Evolutionary conservation across 2,329 filamentous ascomycete genomes (phyloP).

Genomic region (Stagonosporopsis chrysanthemi): DNA sequence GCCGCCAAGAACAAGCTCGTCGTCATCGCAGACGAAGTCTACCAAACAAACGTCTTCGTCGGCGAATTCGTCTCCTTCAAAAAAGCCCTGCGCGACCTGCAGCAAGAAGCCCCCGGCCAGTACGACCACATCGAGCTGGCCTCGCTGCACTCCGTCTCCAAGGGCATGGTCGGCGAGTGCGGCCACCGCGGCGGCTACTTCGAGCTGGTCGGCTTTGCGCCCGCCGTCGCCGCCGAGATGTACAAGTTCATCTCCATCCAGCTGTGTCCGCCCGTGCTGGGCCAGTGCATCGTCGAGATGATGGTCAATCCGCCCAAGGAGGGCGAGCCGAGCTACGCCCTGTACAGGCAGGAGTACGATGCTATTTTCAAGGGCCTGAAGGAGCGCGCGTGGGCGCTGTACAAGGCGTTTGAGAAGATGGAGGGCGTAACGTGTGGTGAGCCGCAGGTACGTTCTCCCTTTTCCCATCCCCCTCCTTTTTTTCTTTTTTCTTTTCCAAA

Average conservation of each 20-base stretch:
- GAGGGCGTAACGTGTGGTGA: constrained; percentile 91
- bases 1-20: constrained; percentile 86
- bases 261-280: constrained; percentile 92
- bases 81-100: constrained; percentile 80
- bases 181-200: constrained; percentile 98
- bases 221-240: constrained; percentile 86
- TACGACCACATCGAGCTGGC: constrained; percentile 89
- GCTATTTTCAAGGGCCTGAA: constrained; percentile 80
- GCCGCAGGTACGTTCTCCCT: constrained; percentile 65
- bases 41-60: constrained; percentile 97
- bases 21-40: constrained; percentile 94
- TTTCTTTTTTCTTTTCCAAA: not conserved
- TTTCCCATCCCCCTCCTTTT: not conserved
- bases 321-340: constrained; percentile 82
- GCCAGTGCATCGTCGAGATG: constrained; percentile 94
- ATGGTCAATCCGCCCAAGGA: constrained; percentile 94
- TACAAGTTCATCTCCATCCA: constrained; percentile 99
- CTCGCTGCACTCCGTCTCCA: constrained; percentile 91
- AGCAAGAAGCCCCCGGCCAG: constrained; percentile 70
- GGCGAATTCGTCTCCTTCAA: constrained; percentile 98
- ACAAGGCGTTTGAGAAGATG: constrained; percentile 91
- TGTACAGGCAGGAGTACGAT: constrained; percentile 87
- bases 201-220: constrained; percentile 89
- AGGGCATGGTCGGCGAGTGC: constrained; percentile 99
- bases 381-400: constrained; percentile 82